These are phyloP conservation scores for Cicer pinnatifidum DNA, from an alignment of 306 rosid genomes.

Conservation along the genomic window DNA sequence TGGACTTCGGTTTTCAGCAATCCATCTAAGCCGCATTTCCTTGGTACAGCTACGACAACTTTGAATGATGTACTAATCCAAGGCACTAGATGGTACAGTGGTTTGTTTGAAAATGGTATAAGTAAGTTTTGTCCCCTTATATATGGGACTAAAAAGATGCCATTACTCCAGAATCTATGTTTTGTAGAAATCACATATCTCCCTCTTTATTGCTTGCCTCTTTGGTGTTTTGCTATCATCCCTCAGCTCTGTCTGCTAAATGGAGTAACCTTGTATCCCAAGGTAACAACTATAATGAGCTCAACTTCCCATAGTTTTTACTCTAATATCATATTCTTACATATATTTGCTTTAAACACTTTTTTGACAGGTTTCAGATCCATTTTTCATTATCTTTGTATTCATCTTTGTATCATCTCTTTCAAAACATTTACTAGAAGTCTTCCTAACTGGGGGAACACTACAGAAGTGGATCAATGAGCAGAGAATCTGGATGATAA, in stretches of 20 bases:
- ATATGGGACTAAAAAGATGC: conserved; percentile 51
- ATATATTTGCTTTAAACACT: background rate
- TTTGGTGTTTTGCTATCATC: conserved; percentile 66
- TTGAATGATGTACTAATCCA: conserved; percentile 68
- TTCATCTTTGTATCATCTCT: conserved; percentile 58
- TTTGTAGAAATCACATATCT: conserved; percentile 50
- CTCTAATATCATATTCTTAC: conserved; percentile 27
- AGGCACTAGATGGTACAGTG: conserved; percentile 66
- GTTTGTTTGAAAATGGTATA: conserved; percentile 60
- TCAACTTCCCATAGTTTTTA: conserved; percentile 1
- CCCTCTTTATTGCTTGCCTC: conserved; percentile 55
- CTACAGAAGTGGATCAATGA: conserved; percentile 58
- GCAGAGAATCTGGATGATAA: conserved; percentile 78
- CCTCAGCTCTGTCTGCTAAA: conserved; percentile 67
- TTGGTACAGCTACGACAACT: conserved; percentile 60
- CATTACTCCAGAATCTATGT: conserved; percentile 59
- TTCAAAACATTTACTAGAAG: conserved; percentile 53
- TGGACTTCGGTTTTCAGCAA: conserved; percentile 70
- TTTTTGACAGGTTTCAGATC: conserved; percentile 57
- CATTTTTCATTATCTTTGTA: conserved; percentile 46
- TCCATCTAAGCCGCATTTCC: conserved; percentile 67
- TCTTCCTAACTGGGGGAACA: conserved; percentile 56
- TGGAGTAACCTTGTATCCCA: conserved; percentile 64
- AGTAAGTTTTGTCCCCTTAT: conserved; percentile 65
- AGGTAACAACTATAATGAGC: conserved; percentile 53